Conservation (phyloP, 805 yeast genomes). For the Maudiozyma saulgeensis region DNA sequence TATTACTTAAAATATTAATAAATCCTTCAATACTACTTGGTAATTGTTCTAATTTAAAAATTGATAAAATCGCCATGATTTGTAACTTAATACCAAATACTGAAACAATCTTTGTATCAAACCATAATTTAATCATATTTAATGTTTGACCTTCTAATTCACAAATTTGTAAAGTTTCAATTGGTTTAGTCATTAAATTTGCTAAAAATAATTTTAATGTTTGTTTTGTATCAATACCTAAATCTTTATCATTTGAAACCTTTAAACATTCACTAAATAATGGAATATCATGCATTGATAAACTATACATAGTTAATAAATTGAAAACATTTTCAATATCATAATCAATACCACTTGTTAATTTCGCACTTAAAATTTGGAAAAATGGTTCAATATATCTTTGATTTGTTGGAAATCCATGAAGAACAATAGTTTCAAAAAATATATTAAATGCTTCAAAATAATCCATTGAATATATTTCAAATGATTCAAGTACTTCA, state of each 20-base stretch:
- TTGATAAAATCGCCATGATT: conserved; percentile 51
- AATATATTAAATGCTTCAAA: conserved; percentile 48
- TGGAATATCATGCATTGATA: conserved; percentile 27
- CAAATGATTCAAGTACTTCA: conserved; percentile 43
- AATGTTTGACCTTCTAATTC: conserved; percentile 39
- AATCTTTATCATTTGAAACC: conserved; percentile 25
- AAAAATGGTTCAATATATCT: conserved; percentile 22
- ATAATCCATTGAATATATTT: conserved; percentile 50
- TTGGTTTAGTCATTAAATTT: conserved; percentile 52
- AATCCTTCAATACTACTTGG: conserved; percentile 31
- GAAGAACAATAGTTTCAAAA: conserved; percentile 43
- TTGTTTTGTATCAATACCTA: conserved; percentile 33
- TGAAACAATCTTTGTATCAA: conserved; percentile 44
- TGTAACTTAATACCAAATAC: conserved; percentile 76
- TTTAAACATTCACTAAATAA: conserved; percentile 19
- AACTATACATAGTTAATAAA: conserved; percentile 23
- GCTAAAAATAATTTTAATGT: conserved; percentile 55
- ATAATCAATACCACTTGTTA: conserved; percentile 30
- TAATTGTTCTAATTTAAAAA: conserved; percentile 35
- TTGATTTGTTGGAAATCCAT: conserved; percentile 38
- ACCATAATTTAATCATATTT: conserved; percentile 55
- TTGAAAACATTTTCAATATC: conserved; percentile 32
- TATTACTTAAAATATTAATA: conserved; percentile 42
- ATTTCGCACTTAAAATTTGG: conserved; percentile 19
- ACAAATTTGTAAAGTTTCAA: conserved; percentile 42